Evolutionary conservation across 257 asterid species (phyloP), one percentile per base, ranked within the genome.

Genomic region (Rhazya stricta): DNA sequence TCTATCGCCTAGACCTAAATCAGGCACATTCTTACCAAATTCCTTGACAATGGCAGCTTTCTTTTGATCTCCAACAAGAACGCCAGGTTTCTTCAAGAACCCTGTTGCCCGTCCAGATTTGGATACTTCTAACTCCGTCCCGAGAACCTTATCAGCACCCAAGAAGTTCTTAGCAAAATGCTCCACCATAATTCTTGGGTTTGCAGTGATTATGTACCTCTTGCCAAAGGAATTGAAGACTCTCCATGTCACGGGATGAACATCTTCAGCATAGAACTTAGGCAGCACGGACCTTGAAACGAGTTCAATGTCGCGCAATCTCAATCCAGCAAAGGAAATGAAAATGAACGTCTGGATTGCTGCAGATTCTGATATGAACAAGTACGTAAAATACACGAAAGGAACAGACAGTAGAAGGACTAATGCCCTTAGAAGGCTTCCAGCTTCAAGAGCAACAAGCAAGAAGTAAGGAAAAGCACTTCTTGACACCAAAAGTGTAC

Each of bases 401-500:
- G 97, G 97, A 39, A 84, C 88, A 0, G 89, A 85, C 0, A 73
- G 13, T 15, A 92, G 65, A 0, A 94, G 92, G 39, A 92, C 3
- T 5, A 90, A 1, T 11, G 97, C 97, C 11, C 98, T 87, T 0
- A 87, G 41, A 3, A 89, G 74, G 84, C 89, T 89, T 7, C 98
- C 98, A 5, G 95, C 98, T 81, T 94, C 97, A 12, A 94, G 67
- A 41, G 98, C 97, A 0, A 94, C 78, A 34, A 94, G 97, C 86
- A 94, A 74, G 88, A 74, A 92, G 81, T 91, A 92, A 1, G 98
- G 96, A 39, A 94, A 92, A 0, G 97, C 81, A 71, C 85, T 90
- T 13, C 74, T 71, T 0, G 97, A 90, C 1, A 86, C 67, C 12
- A 90, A 61, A 45, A 94, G 88, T 0, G 98, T 90, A 48, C 97